Evolutionary conservation across 495 filamentous ascomycete species (phyloP), one percentile per base, ranked within the genome.

Genomic region (Bacidia gigantensis): DNA sequence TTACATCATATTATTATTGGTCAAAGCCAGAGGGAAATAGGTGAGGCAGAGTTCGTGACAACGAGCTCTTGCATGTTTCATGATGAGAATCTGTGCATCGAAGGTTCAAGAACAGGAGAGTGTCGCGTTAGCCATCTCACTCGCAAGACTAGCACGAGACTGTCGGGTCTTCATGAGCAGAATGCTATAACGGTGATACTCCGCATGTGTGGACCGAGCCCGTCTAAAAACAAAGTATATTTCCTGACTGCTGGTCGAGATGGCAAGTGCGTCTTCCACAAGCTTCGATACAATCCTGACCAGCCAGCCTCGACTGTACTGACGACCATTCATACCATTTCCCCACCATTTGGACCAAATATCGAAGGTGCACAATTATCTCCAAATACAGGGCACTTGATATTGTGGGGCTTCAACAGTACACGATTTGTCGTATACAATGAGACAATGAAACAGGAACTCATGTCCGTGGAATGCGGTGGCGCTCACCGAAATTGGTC

Each of bases 371-470:
- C 79, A 0, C 80, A 78, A 62, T 73, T 89, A 53, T 64, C 76
- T 46, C 48, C 62, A 3, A 44, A 53, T 3, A 63, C 60, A 0
- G 56, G 64, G 0, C 58, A 84, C 26, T 69, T 95, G 1, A 69
- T 86, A 49, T 60, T 94, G 22, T 85, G 82, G 65, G 92, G 92
- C 11, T 97, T 95, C 65, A 77, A 73, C 22, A 78, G 83, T 51
- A 84, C 78, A 46, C 67, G 77, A 29, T 95, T 97, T 54, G 67
- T 95, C 12, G 72, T 86, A 21, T 89, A 84, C 75, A 84, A 93
- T 61, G 83, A 83, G 51, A 76, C 76, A 0, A 68, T 64, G 10
- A 74, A 83, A 26, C 68, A 74, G 22, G 83, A 89, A 58, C 62
- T 88, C 3, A 74, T 81, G 44, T 70, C 67, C 1, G 71, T 93